Base-by-base conservation (phyloP, 345 rosid genomes). In the Citrus hindsii region DNA sequence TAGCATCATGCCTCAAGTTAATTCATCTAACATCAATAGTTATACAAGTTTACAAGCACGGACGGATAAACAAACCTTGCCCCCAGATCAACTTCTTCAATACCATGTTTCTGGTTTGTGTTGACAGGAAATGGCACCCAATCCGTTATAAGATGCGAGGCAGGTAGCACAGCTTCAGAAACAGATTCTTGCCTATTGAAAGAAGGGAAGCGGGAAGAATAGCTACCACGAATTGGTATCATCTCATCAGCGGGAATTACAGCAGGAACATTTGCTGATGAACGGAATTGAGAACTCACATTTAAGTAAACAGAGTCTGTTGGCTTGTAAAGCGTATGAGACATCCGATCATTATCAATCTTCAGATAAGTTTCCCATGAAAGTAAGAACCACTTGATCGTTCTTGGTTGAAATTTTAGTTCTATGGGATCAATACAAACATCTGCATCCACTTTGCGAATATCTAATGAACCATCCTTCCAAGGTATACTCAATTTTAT, bases 391-490 rank as follows among this genome's bases (percentile, higher is more conserved):
- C 95, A 96, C 79, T 83, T 87, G 75, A 96, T 83, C 59, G 91
- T 84, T 83, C 84, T 84, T 2, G 97, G 98, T 65, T 89, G 90
- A 82, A 92, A 74, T 83, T 87, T 88, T 71, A 96, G 79, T 82
- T 91, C 97, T 81, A 96, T 27, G 70, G 98, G 98, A 86, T 92
- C 93, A 76, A 92, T 37, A 67, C 73, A 83, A 82, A 94, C 85
- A 86, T 92, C 90, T 46, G 93, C 95, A 87, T 93, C 93, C 84
- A 96, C 91, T 83, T 87, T 91, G 84, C 90, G 88, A 69, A 96
- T 90, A 81, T 96, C 99, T 82, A 94, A 84, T 40, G 95, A 89
- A 86, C 98, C 99, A 85, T 96, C 86, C 84, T 84, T 90, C 96
- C 98, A 96, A 65, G 99, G 99, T 80, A 96, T 94, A 84, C 93